A percentile compares a stretch with the other conserved stretches of the same genome.
Conservation (phyloP, 75 land plant genomes). For the Picea glauca region DNA sequence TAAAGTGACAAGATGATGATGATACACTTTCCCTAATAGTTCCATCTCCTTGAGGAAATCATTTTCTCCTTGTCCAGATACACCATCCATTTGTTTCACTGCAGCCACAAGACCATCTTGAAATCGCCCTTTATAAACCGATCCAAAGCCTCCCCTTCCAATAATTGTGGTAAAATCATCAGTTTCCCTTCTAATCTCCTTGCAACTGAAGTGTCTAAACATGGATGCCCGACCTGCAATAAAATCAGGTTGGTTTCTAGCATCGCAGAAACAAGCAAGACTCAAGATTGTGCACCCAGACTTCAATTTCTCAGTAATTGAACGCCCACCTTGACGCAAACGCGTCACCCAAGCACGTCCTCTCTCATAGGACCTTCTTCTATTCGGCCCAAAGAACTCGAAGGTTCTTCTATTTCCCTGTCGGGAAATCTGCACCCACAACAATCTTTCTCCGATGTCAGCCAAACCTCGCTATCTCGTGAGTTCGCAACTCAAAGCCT, state of each 20-base stretch:
- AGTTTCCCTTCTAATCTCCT: conserved; percentile 67
- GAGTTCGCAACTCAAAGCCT: no score
- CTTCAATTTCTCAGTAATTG: neutral
- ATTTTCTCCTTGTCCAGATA: conserved; percentile 19
- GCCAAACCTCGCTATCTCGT: no score
- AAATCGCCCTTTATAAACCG: conserved; percentile 58
- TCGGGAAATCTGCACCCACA: no score
- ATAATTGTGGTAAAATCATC: conserved; percentile 53
- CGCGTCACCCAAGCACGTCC: no score
- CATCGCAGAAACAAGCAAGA: neutral
- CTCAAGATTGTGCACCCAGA: neutral
- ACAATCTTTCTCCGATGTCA: no score
- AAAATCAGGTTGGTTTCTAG: neutral
- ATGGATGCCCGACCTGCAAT: conserved; percentile 22
- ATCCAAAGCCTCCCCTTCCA: conserved; percentile 46
- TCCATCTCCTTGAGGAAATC: conserved; percentile 53
- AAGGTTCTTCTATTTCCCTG: no score
- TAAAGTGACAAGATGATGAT: conserved; percentile 69
- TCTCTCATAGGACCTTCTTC: no score
- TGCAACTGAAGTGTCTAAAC: conserved; percentile 40
- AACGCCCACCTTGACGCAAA: no score
- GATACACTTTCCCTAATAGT: conserved; percentile 62
- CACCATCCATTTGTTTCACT: conserved; percentile 37
- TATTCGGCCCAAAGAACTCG: no score
- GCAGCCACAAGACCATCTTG: conserved; percentile 52